Evolutionary conservation across 2,329 filamentous ascomycete species (phyloP), one percentile per base, ranked within the genome.

Genomic region (Macrophomina phaseolina): DNA sequence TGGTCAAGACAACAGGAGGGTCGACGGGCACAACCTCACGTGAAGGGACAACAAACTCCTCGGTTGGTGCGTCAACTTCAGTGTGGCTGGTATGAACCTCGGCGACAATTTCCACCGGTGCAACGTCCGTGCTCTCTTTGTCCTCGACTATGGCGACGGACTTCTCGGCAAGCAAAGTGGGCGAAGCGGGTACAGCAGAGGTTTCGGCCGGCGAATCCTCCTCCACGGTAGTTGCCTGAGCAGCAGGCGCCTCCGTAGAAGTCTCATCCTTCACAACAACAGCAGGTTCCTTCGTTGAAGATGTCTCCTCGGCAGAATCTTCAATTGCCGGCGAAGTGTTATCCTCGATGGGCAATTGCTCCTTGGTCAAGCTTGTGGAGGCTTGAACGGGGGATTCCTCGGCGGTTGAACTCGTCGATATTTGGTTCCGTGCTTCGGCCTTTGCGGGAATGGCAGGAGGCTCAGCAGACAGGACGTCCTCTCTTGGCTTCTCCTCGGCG

Each of bases 21-120:
- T 61, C 56, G 16, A 61, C 56, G 5, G 56, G 56, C 30, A 61
- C 56, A 34, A 61, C 56, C 28, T 61, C 56, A 14, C 40, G 30
- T 16, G 58, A 49, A 16, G 18, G 30, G 2, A 49, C 58, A 23
- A 62, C 34, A 12, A 45, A 62, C n/a, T 49, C 42, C 8, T 61
- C 56, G 23, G 42, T n/a, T 18, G 56, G 6, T 12, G 40, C 30
- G 12, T 34, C 40, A 6, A 46, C 55, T 16, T 60, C 56, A 2
- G 42, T 46, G 18, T 42, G 11, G 9, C 36, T 46, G 30, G 7
- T 16, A 5, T 8, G 14, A 38, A 34, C 34, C 18, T 23, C 58
- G 14, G 55, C 11, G 36, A 51, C 8, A 8, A 12, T 32, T 32
- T 60, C 40, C 40, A 32, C 9, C 6, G 28, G 5, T 12, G 56